Conservation (phyloP, 106 monocot species). For the Vanilla planifolia region DNA sequence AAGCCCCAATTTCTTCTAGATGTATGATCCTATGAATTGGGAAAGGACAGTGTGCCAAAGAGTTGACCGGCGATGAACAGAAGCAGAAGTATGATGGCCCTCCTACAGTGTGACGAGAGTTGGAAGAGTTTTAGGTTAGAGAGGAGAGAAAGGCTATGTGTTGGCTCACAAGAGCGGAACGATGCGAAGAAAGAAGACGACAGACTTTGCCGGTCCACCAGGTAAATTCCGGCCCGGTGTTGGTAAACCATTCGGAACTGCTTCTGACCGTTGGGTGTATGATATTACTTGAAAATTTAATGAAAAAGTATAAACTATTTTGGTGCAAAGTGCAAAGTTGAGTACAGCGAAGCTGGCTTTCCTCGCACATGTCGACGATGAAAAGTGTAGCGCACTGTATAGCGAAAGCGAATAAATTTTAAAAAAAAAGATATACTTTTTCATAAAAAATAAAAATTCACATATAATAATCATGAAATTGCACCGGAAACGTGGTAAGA, state of each 20-base stretch:
- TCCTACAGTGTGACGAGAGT: background rate
- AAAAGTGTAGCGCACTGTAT: background rate
- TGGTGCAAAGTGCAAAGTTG: background rate
- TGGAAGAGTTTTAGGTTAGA: background rate
- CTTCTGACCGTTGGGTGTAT: background rate
- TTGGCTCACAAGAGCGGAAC: background rate
- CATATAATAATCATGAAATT: no score
- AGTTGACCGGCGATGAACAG: background rate
- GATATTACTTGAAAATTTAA: background rate
- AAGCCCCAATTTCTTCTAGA: background rate
- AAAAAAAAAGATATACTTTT: no score
- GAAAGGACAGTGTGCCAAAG: background rate
- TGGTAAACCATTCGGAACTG: background rate
- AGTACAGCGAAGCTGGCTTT: background rate
- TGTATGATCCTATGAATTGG: background rate
- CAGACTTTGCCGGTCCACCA: background rate
- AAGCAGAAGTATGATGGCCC: background rate
- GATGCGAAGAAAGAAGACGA: background rate
- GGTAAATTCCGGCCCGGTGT: no score
- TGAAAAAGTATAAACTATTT: background rate
- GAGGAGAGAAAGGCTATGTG: background rate
- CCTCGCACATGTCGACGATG: no score
- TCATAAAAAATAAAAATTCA: no score
- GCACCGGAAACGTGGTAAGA: no score
- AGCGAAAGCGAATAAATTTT: no score